Conservation (phyloP, 2,329 filamentous ascomycete species). For the Orbilia brochopaga region DNA sequence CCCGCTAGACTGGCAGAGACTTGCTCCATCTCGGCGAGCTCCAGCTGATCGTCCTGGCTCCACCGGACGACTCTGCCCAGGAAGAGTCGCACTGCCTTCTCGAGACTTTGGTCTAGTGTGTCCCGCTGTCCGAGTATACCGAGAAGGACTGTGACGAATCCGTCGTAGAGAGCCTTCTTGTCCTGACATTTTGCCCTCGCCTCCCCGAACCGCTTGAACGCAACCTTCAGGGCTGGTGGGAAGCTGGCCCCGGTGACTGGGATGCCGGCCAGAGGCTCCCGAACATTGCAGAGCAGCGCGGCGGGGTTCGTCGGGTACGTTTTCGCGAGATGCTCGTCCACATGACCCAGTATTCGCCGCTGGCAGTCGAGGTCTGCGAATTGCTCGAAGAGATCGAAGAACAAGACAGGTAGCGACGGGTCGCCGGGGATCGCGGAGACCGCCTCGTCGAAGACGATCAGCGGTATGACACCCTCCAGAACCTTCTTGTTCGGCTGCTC, state of each 20-base stretch:
- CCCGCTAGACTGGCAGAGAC: constrained; percentile 15
- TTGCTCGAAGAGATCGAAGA: constrained; percentile 78
- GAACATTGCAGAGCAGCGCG: constrained; percentile 74
- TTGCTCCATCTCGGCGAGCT: constrained; percentile 23
- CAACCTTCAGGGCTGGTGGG: constrained; percentile 56
- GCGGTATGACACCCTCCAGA: constrained; percentile 88
- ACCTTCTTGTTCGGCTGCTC: constrained; percentile 74
- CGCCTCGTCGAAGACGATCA: constrained; percentile 87
- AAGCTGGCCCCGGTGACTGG: constrained; percentile 71
- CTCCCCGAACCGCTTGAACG: constrained; percentile 45
- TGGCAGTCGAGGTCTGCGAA: constrained; percentile 73
- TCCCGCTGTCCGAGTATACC: constrained; percentile 31
- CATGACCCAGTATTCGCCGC: constrained; percentile 72
- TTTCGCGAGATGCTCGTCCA: constrained; percentile 69
- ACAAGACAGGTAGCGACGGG: constrained; percentile 70
- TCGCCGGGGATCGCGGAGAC: constrained; percentile 77
- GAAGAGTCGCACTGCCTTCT: constrained; percentile 39
- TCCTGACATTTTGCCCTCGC: constrained; percentile 33
- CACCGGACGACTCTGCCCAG: constrained; percentile 36
- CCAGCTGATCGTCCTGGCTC: constrained; percentile 25
- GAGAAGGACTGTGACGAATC: constrained; percentile 25
- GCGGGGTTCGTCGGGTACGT: constrained; percentile 67
- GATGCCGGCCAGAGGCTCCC: constrained; percentile 72
- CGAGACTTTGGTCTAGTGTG: constrained; percentile 42
- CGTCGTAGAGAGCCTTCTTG: constrained; percentile 37